Evolutionary conservation across 129 eudicot genomes (phyloP).

Genomic region (Escallonia herrerae): DNA sequence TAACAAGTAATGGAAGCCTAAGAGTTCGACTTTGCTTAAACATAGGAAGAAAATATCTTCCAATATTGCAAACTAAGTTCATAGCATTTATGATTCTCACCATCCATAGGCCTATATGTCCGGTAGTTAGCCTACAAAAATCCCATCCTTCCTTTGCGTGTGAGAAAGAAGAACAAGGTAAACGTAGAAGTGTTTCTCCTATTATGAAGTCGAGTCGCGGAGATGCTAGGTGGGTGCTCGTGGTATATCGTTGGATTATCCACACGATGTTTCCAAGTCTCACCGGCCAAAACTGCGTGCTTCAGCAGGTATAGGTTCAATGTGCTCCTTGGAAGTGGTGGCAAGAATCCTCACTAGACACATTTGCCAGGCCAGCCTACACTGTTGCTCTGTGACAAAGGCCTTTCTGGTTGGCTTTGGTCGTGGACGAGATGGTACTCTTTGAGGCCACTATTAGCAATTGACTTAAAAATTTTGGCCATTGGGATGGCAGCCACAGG

Average conservation of each 20-base stretch:
- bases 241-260: not conserved
- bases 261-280: conserved; percentile 50
- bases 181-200: no score
- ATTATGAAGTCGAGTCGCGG: no score
- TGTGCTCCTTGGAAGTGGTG: conserved; percentile 41
- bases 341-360: conserved; percentile 62
- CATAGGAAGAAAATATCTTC: no score
- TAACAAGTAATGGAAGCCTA: no score
- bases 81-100: no score
- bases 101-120: no score
- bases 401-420: conserved; percentile 51
- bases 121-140: no score
- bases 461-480: conserved; percentile 35
- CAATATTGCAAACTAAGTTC: no score
- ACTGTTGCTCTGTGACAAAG: conserved; percentile 45
- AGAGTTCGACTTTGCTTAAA: no score
- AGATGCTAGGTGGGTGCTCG: no score
- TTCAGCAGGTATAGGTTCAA: conserved; percentile 66
- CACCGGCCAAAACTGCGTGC: conserved; percentile 63
- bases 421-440: conserved; percentile 27
- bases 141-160: no score
- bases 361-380: conserved; percentile 56
- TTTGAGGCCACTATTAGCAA: conserved; percentile 14
- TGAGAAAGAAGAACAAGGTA: no score
- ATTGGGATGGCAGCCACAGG: conserved; percentile 38